Percentiles rank a stretch among this genome's conserved stretches.
These are phyloP conservation scores for Mucor racemosus DNA, from an alignment of 371 early-diverging fungal genomes.

Conservation along the genomic window DNA sequence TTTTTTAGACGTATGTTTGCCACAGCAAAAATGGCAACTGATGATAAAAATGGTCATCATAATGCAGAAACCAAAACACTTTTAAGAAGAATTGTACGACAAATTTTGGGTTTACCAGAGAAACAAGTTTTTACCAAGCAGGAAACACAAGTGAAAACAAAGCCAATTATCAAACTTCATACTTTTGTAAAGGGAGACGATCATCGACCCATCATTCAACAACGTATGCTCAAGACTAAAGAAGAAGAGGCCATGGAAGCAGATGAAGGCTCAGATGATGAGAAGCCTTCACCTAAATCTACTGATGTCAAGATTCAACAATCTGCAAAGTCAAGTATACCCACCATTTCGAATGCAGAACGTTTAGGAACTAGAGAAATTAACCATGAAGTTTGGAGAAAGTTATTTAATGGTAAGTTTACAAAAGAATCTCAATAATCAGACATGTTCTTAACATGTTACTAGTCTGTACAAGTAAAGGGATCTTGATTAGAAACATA, in stretches of 20 bases:
- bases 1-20: constrained; percentile 51
- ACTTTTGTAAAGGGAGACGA: not conserved
- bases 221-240: constrained; percentile 26
- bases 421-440: not conserved
- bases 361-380: constrained; percentile 33
- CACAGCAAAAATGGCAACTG: constrained; percentile 41
- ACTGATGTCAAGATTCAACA: constrained; percentile 19
- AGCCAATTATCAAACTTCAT: not conserved
- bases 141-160: not conserved
- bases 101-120: constrained; percentile 32
- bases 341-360: constrained; percentile 16
- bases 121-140: not conserved
- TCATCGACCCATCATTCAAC: constrained; percentile 13
- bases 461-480: constrained; percentile 43
- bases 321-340: not conserved
- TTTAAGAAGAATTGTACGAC: constrained; percentile 36
- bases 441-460: no score
- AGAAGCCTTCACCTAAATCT: constrained; percentile 19
- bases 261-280: constrained; percentile 33
- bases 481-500: constrained; percentile 40
- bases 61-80: constrained; percentile 26
- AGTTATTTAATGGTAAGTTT: constrained; percentile 39
- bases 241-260: constrained; percentile 38
- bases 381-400: constrained; percentile 41
- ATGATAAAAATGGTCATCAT: constrained; percentile 29